Conservation (phyloP, 352 stramenopile genomes). For the Phytopythium chamaehyphon region DNA sequence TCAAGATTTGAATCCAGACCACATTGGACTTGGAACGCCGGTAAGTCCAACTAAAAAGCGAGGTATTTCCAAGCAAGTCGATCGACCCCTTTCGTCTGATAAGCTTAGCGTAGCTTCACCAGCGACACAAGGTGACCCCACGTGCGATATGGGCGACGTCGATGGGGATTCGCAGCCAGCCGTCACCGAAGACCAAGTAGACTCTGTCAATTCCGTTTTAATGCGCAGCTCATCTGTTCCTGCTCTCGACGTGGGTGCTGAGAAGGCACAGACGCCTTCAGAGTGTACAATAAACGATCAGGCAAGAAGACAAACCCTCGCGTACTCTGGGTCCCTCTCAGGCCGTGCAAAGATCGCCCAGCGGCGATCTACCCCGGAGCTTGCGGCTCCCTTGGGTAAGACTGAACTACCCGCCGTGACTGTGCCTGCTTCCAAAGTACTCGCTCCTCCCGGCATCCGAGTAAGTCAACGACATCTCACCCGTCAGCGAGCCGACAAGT, state of each 20-base stretch:
- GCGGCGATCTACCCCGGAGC: neutral
- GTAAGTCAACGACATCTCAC: neutral
- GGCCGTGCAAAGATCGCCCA: neutral
- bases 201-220: neutral
- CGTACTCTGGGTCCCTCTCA: neutral
- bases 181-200: neutral
- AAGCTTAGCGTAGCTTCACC: too few species aligned
- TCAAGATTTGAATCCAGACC: constrained; percentile 4
- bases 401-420: neutral
- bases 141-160: too few species aligned
- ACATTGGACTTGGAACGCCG: neutral
- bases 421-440: neutral
- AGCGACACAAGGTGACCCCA: too few species aligned
- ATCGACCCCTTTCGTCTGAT: too few species aligned
- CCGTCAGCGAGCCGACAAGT: constrained; percentile 21
- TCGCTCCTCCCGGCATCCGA: neutral
- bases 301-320: neutral
- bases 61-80: too few species aligned
- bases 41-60: neutral
- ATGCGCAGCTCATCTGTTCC: constrained; percentile 4
- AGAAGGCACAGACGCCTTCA: neutral
- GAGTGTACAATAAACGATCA: neutral
- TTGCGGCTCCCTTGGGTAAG: neutral
- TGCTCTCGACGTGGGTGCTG: neutral
- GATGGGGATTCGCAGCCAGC: neutral